Evolutionary conservation across 192 early-diverging fungal species (phyloP), one percentile per base, ranked within the genome.

Genomic region (Entomortierella lignicola): DNA sequence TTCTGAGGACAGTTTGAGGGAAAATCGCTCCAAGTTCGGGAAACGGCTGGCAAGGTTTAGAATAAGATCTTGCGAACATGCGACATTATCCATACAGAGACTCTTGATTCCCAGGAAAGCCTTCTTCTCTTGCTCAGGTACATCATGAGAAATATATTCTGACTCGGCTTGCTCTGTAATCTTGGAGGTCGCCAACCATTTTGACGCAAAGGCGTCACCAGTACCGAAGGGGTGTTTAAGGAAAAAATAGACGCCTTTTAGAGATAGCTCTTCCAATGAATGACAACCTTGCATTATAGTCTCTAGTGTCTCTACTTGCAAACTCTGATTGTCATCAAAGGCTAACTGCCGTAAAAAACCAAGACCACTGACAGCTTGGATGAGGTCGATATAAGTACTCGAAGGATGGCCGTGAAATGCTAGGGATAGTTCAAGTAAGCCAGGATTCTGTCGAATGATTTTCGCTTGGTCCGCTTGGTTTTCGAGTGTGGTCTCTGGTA

Each of bases 161-260:
- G 52, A 25, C 26, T 10, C 52, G 52, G 52, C 26, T 15, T 54
- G 52, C 17, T 32, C 27, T 20, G 2, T 29, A 20, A 30, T 52
- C 41, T 20, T 23, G 47, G 31, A 48, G 2, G 26, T 43, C 7
- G 42, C 39, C 25, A 27, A 27, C 59, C 3, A 31, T 50, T 47
- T 47, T 51, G 61, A 48, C 26, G 66, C 66, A 51, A 68, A 59
- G 21, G 37, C 66, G 18, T 59, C 66, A 2, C 66, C 66, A 8
- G 43, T 30, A 17, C 66, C 66, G n/a, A 68, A 68, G 11, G 66
- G 66, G 18, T 68, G 66, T 12, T 57, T 58, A 55, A 68, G 29
- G 32, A 50, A 68, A 47, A 74, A 48, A 54, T 54, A 54, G 21
- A 32, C 51, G 18, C 51, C 8, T n/a, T 61, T 41, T 1, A 68